These are phyloP conservation scores for Aspergillus wentii DNA, from an alignment of 495 filamentous ascomycete species.

Conservation along the genomic window DNA sequence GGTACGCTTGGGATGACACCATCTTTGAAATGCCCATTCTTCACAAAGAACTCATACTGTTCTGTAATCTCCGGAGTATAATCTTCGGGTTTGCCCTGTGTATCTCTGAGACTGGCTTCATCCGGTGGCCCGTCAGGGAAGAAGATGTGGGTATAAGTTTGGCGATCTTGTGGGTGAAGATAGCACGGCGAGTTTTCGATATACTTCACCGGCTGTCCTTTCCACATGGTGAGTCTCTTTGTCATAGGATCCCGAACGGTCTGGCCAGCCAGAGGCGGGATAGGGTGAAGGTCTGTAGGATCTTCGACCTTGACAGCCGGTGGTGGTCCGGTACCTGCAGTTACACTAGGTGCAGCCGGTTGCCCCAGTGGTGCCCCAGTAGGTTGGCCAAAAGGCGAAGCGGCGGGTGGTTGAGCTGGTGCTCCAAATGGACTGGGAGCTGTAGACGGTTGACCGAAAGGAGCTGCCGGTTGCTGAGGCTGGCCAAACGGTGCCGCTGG, in stretches of 20 bases:
- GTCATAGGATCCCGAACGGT: constrained; percentile 32
- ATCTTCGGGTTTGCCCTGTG: constrained; percentile 30
- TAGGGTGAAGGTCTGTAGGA: constrained; percentile 28
- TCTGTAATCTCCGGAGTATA: constrained; percentile 47
- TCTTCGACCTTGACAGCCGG: constrained; percentile 26
- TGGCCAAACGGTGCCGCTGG: constrained; percentile 20
- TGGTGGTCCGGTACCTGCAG: constrained; percentile 21
- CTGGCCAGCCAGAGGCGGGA: constrained; percentile 32
- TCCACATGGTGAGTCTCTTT: constrained; percentile 42
- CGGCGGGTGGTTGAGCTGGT: constrained; percentile 16
- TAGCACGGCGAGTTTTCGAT: constrained; percentile 47
- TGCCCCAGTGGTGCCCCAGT: background rate
- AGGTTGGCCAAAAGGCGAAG: constrained; percentile 8
- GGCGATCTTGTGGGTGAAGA: constrained; percentile 41
- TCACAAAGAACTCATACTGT: constrained; percentile 53
- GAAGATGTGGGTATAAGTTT: constrained; percentile 53
- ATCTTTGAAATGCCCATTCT: constrained; percentile 59
- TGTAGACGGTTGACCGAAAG: constrained; percentile 24
- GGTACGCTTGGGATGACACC: constrained; percentile 64
- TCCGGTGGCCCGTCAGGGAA: constrained; percentile 66
- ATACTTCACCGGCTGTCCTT: constrained; percentile 51
- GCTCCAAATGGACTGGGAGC: constrained; percentile 12
- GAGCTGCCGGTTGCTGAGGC: constrained; percentile 12
- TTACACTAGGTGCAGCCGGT: constrained; percentile 6
- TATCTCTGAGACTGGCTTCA: constrained; percentile 36